These are phyloP conservation scores for Crucihimalaya himalaica DNA, from an alignment of 345 rosid genomes.

Conservation along the genomic window DNA sequence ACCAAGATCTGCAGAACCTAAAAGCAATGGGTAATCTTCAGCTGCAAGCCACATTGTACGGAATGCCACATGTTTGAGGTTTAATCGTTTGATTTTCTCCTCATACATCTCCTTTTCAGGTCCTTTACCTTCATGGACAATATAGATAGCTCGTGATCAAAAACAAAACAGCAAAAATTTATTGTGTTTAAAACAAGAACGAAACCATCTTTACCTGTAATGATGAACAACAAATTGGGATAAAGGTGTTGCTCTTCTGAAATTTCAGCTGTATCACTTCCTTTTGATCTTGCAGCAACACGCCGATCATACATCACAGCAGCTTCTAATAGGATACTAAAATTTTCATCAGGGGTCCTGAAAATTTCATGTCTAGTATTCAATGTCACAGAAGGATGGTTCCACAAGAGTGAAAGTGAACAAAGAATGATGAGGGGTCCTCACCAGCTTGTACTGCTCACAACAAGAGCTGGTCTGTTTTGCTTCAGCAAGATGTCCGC, in stretches of 20 bases:
- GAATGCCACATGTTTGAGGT: slow-evolving; percentile 85
- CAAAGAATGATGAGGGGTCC: slow-evolving; percentile 33
- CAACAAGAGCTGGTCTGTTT: slow-evolving; percentile 87
- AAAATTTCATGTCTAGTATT: slow-evolving; percentile 26
- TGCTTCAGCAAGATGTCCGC: slow-evolving; percentile 53
- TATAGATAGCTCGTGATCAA: not conserved
- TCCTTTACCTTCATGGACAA: slow-evolving; percentile 71
- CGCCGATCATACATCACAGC: slow-evolving; percentile 96
- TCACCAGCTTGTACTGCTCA: slow-evolving; percentile 99
- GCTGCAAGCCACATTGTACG: slow-evolving; percentile 96
- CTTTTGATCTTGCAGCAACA: slow-evolving; percentile 77
- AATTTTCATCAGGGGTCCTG: slow-evolving; percentile 99
- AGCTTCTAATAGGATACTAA: slow-evolving; percentile 92
- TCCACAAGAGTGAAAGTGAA: slow-evolving; percentile 17
- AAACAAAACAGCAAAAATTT: slow-evolving; percentile 1
- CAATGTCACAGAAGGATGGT: slow-evolving; percentile 9
- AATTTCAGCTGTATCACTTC: slow-evolving; percentile 61
- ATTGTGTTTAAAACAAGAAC: not conserved
- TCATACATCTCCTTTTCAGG: slow-evolving; percentile 91
- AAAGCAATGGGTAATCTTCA: slow-evolving; percentile 93
- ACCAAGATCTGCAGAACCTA: slow-evolving; percentile 95
- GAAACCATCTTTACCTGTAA: slow-evolving; percentile 61
- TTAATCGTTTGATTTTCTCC: slow-evolving; percentile 72
- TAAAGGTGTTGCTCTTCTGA: slow-evolving; percentile 53
- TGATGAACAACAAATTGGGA: slow-evolving; percentile 82